These are phyloP conservation scores for Symbiodinium natans DNA, from an alignment of 73 alveolate species.

Conservation along the genomic window DNA sequence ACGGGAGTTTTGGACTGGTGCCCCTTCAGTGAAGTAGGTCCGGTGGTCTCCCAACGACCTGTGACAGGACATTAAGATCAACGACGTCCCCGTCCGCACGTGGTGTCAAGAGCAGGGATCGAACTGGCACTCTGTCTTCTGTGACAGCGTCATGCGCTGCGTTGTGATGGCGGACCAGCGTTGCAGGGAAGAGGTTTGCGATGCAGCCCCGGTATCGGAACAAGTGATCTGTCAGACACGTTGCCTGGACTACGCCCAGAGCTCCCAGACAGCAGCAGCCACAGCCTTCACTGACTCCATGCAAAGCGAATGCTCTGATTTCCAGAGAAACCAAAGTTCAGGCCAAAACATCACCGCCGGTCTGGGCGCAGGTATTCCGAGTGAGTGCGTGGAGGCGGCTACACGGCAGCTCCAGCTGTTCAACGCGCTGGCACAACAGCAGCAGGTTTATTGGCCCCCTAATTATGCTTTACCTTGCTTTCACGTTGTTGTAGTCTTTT, in stretches of 20 bases:
- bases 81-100: constrained; percentile 27
- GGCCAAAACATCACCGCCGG: background rate
- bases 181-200: constrained; percentile 51
- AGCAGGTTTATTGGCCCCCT: no score
- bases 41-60: background rate
- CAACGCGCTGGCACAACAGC: background rate
- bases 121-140: constrained; percentile 26
- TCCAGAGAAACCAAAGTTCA: background rate
- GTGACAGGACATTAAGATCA: background rate
- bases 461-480: no score
- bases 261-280: background rate
- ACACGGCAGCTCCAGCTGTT: background rate
- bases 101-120: constrained; percentile 58
- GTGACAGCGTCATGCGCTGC: constrained; percentile 17
- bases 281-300: background rate
- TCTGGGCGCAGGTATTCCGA: background rate
- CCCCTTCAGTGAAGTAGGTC: no score
- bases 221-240: background rate
- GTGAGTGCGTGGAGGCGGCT: background rate
- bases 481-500: no score
- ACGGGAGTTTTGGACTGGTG: no score
- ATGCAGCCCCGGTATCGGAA: constrained; percentile 17
- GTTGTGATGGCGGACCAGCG: constrained; percentile 54
- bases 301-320: background rate
- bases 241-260: background rate